A percentile compares a stretch with the other conserved stretches of the same genome.
phyloP scores from a whole-genome alignment of 306 rosid species.

The Vigna mungo region DNA sequence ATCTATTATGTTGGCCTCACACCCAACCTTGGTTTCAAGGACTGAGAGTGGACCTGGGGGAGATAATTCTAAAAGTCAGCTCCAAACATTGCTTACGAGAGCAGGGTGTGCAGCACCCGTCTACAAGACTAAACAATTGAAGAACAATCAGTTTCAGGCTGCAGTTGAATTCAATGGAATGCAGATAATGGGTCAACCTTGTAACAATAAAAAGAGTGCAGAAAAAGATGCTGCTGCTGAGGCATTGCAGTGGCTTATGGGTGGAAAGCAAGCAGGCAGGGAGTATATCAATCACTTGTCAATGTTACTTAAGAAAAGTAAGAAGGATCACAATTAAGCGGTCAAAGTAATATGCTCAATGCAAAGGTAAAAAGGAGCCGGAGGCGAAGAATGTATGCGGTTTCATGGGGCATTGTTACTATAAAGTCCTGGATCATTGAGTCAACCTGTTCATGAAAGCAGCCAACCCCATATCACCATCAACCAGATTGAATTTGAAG shows the following conservation, averaged over 20 bases:
- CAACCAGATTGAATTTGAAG: conserved; percentile 25
- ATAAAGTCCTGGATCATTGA: neutral
- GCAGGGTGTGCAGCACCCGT: conserved; percentile 82
- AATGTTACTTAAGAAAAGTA: conserved; percentile 79
- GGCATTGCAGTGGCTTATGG: conserved; percentile 90
- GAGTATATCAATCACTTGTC: conserved; percentile 76
- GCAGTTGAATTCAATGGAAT: conserved; percentile 80
- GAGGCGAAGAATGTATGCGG: neutral
- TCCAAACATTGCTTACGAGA: conserved; percentile 87
- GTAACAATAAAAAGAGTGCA: conserved; percentile 88
- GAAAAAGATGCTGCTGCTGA: conserved; percentile 97
- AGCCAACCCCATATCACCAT: conserved; percentile 9
- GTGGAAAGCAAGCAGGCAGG: conserved; percentile 62
- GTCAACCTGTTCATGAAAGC: conserved; percentile 34
- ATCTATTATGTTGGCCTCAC: conserved; percentile 46
- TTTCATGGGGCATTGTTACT: conserved; percentile 34
- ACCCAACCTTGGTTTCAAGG: conserved; percentile 69
- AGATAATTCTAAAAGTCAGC: conserved; percentile 95
- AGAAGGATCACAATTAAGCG: conserved; percentile 66
- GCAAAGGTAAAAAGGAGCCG: conserved; percentile 28
- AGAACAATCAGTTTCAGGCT: conserved; percentile 69
- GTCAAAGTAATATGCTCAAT: conserved; percentile 22
- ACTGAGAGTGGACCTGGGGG: conserved; percentile 99
- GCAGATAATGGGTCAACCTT: conserved; percentile 85
- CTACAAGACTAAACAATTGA: conserved; percentile 76